Evolutionary conservation across 192 early-diverging fungal genomes (phyloP), one percentile per base, ranked within the genome.

Genomic region (Allomyces macrogynus): DNA sequence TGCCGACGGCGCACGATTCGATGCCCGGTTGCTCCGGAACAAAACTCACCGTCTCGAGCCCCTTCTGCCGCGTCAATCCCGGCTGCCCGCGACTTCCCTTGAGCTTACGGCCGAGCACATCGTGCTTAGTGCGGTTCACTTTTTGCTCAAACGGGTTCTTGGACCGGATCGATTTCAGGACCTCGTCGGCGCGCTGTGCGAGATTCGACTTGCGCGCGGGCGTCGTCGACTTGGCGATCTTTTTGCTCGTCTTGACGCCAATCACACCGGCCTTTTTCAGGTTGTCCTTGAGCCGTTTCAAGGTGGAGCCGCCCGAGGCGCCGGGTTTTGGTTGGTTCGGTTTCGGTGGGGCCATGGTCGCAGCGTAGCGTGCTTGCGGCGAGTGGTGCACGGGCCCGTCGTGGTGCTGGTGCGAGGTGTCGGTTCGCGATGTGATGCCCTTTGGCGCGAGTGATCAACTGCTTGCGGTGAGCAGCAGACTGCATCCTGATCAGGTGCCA

Each of bases 71-170:
- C 8, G 87, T 82, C 60, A 86, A 61, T 0, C 85, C 82, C 3
- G 95, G 93, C 40, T 84, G 87, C 3, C 94, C 95, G 18, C 71
- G 68, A n/a, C 77, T 76, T 62, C 92, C 89, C 62, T 91, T 91
- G 44, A 87, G 77, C 65, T 86, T 92, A 10, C 87, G 77, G 23
- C 89, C 89, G 18, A 96, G 69, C 4, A 96, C 81, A 23, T 89
- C 84, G 67, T 90, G 85, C 73, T 97, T 95, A 63, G 76, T 77
- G 23, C 78, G 78, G 66, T 85, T 88, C 62, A 84, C 71, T 73
- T 93, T 87, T 64, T 87, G 70, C 66, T 97, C 96, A 64, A 95
- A 99, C 4, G 93, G 96, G 74, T 95, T 98, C 64, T 61, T 81
- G 70, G 66, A 77, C 74, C 43, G 62, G 63, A 23, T 70, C 68